Evolutionary conservation across 345 rosid genomes (phyloP).

Genomic region (Odontarrhena argentea): DNA sequence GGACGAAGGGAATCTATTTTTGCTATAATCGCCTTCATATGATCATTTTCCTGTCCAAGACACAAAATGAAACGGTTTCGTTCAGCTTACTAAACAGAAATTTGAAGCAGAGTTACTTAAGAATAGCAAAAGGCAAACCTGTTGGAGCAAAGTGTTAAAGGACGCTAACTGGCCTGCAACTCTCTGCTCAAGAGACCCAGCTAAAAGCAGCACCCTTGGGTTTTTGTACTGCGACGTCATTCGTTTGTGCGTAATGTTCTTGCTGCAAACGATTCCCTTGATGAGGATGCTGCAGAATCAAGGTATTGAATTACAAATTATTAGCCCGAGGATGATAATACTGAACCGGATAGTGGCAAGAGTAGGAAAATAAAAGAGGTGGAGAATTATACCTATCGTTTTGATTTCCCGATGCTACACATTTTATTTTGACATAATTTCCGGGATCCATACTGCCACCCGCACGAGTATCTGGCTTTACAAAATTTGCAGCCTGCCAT

Average conservation of each 20-base stretch:
- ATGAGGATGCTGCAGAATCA: conserved; percentile 66
- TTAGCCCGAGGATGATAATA: conserved; percentile 2
- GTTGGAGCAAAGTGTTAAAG: conserved; percentile 78
- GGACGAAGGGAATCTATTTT: conserved; percentile 93
- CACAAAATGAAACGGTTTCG: conserved; percentile 24
- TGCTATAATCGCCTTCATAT: conserved; percentile 74
- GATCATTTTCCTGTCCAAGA: conserved; percentile 75
- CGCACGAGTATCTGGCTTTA: conserved; percentile 93
- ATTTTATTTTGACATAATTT: conserved; percentile 91
- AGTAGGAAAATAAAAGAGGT: not conserved
- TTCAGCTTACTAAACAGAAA: conserved; percentile 9
- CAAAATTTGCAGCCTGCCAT: conserved; percentile 95
- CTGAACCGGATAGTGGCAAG: not conserved
- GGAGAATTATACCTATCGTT: conserved; percentile 63
- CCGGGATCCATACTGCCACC: conserved; percentile 99
- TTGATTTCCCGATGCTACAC: conserved; percentile 86
- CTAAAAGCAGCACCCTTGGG: conserved; percentile 82
- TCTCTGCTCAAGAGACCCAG: conserved; percentile 93
- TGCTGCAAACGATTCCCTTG: conserved; percentile 93
- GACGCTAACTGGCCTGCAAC: conserved; percentile 83
- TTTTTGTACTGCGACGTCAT: conserved; percentile 96
- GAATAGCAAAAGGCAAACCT: conserved; percentile 53
- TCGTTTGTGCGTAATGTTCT: conserved; percentile 97
- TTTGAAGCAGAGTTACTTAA: not conserved
- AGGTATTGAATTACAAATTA: not conserved